These are phyloP conservation scores for Lentinus brumalis DNA, from an alignment of 768 basidiomycete species.

Conservation along the genomic window DNA sequence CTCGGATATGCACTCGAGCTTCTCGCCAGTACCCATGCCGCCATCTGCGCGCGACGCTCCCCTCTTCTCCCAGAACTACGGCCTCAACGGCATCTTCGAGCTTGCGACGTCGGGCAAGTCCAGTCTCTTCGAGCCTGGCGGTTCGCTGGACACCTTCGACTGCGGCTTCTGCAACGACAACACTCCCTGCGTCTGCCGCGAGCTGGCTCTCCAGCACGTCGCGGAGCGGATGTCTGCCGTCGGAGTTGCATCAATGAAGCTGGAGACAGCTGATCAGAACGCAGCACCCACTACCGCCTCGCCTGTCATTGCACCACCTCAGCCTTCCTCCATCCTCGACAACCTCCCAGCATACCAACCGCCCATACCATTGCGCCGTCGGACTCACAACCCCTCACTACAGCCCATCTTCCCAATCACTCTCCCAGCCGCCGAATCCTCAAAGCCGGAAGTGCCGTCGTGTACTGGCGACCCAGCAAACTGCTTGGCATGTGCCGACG, in stretches of 20 bases:
- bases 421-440: conserved; percentile 32
- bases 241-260: conserved; percentile 26
- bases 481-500: conserved; percentile 83
- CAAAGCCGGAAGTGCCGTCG: conserved; percentile 32
- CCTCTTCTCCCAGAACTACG: conserved; percentile 34
- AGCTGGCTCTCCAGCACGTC: conserved; percentile 55
- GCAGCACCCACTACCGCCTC: conserved; percentile 20
- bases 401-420: conserved; percentile 58
- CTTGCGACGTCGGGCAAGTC: conserved; percentile 37
- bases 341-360: conserved; percentile 81
- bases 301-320: conserved; percentile 26
- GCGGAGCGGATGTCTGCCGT: conserved; percentile 26
- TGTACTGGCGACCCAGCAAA: conserved; percentile 90
- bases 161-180: conserved; percentile 79
- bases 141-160: conserved; percentile 49
- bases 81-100: conserved; percentile 37
- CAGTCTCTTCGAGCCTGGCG: conserved; percentile 27
- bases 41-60: conserved; percentile 31
- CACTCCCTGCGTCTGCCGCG: conserved; percentile 77
- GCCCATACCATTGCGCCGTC: conserved; percentile 77
- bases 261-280: conserved; percentile 28
- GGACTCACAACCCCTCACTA: conserved; percentile 37
- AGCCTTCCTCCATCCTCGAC: conserved; percentile 64
- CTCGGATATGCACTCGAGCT: conserved; percentile 43
- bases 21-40: conserved; percentile 33